Evolutionary conservation across 2,329 filamentous ascomycete genomes (phyloP).

Genomic region (Talaromyces atroroseus): DNA sequence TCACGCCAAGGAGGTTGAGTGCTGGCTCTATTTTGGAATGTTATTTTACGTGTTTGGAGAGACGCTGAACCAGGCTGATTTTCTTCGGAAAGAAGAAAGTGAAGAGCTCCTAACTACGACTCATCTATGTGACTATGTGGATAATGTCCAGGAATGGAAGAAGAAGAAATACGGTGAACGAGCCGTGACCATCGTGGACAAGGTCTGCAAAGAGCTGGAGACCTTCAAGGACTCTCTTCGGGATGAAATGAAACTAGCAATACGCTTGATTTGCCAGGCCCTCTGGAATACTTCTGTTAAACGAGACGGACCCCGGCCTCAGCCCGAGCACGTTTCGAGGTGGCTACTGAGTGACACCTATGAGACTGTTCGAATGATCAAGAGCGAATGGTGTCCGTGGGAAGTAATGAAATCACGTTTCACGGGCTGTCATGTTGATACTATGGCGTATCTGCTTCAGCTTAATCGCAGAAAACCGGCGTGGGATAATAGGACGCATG

Average conservation of each 20-base stretch:
- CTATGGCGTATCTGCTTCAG: too few species aligned
- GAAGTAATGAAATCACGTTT: too few species aligned
- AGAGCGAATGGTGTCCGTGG: conserved; percentile 5
- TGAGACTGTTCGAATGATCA: background rate
- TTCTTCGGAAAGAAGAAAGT: background rate
- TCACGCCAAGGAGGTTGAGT: background rate
- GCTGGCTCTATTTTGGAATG: conserved; percentile 16
- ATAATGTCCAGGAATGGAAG: conserved; percentile 14
- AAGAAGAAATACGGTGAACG: conserved; percentile 10
- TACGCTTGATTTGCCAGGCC: background rate
- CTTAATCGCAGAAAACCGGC: too few species aligned
- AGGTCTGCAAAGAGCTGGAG: background rate
- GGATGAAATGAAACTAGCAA: background rate
- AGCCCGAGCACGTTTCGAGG: background rate
- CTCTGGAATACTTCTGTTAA: background rate
- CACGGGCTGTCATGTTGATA: too few species aligned
- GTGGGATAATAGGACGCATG: too few species aligned
- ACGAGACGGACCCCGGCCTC: background rate
- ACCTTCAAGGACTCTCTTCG: background rate
- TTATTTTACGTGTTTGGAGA: conserved; percentile 11
- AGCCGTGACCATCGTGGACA: conserved; percentile 10
- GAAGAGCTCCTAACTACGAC: conserved; percentile 10
- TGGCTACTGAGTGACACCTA: background rate
- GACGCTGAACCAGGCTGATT: conserved; percentile 13
- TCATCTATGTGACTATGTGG: conserved; percentile 12